These are phyloP conservation scores for Leccinum fallax DNA, from an alignment of 1,284 basidiomycete species.

Conservation along the genomic window DNA sequence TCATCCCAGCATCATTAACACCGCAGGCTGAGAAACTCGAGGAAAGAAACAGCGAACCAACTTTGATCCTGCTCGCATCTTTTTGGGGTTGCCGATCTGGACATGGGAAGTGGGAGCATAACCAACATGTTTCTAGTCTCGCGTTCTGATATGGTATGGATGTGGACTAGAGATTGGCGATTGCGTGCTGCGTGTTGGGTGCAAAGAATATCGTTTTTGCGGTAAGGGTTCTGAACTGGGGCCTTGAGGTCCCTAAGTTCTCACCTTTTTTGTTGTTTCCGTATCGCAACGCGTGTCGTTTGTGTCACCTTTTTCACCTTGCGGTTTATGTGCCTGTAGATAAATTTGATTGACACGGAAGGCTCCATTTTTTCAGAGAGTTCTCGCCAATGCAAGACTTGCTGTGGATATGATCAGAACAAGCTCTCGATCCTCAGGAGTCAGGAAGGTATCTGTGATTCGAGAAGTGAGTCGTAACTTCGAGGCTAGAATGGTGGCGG, in stretches of 20 bases:
- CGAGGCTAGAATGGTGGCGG: conserved; percentile 4
- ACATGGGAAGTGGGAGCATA: conserved; percentile 3
- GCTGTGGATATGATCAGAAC: conserved; percentile 6
- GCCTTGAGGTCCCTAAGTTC: conserved; percentile 15
- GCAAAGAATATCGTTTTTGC: conserved; percentile 12
- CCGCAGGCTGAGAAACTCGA: background rate
- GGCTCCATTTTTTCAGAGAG: background rate
- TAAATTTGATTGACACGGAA: background rate
- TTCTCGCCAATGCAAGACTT: background rate
- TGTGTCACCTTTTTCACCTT: background rate
- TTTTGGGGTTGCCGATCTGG: conserved; percentile 1
- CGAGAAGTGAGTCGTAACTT: conserved; percentile 1
- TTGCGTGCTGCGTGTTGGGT: conserved; percentile 10
- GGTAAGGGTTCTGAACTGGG: conserved; percentile 6
- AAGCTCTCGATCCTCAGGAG: conserved; percentile 20
- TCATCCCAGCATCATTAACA: background rate
- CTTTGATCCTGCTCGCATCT: conserved; percentile 2
- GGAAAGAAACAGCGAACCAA: conserved; percentile 2
- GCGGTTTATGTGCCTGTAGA: conserved; percentile 3
- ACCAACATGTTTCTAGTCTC: conserved; percentile 25
- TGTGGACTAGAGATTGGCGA: conserved; percentile 1
- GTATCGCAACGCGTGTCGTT: background rate
- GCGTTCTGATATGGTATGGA: background rate
- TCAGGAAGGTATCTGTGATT: conserved; percentile 20
- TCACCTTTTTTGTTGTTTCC: background rate